Evolutionary conservation across 805 yeast genomes (phyloP).

Genomic region (Wickerhamomyces mucosus): DNA sequence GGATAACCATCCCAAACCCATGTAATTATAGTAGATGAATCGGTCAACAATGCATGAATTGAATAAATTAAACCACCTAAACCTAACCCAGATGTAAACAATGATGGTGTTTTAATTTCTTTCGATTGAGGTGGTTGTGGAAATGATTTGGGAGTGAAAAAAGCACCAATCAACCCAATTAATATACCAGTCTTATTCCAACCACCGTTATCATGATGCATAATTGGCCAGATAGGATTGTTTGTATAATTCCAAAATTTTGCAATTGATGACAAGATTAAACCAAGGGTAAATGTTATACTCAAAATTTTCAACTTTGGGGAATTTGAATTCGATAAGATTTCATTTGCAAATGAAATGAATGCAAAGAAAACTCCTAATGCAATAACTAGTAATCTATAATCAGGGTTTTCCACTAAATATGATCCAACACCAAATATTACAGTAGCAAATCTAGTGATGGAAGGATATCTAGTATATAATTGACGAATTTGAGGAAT

Average conservation of each 20-base stretch:
- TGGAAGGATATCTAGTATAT: conserved; percentile 36
- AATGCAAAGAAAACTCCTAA: conserved; percentile 58
- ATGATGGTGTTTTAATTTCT: conserved; percentile 26
- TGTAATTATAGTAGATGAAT: conserved; percentile 75
- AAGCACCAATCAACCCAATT: conserved; percentile 54
- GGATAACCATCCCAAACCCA: conserved; percentile 99
- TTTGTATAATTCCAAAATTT: conserved; percentile 75
- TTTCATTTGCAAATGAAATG: conserved; percentile 38
- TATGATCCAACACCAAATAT: conserved; percentile 71
- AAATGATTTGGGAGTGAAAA: conserved; percentile 39
- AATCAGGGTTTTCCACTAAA: conserved; percentile 55
- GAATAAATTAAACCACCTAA: conserved; percentile 71
- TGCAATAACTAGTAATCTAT: conserved; percentile 55
- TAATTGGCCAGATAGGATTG: conserved; percentile 94
- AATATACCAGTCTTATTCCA: conserved; percentile 61
- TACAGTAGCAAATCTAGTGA: conserved; percentile 46
- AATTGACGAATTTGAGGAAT: conserved; percentile 34
- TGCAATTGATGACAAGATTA: conserved; percentile 60
- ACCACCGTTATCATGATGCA: conserved; percentile 83
- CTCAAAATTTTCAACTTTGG: conserved; percentile 25
- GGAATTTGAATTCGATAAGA: conserved; percentile 18
- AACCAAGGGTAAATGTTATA: conserved; percentile 58
- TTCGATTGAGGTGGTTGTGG: conserved; percentile 2
- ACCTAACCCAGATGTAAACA: conserved; percentile 49
- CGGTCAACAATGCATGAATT: conserved; percentile 66